Percentiles rank a stretch among this genome's conserved stretches.
phyloP scores from a whole-genome alignment of 1,139 yeast species.

The Debaryomyces psychrophilus region DNA sequence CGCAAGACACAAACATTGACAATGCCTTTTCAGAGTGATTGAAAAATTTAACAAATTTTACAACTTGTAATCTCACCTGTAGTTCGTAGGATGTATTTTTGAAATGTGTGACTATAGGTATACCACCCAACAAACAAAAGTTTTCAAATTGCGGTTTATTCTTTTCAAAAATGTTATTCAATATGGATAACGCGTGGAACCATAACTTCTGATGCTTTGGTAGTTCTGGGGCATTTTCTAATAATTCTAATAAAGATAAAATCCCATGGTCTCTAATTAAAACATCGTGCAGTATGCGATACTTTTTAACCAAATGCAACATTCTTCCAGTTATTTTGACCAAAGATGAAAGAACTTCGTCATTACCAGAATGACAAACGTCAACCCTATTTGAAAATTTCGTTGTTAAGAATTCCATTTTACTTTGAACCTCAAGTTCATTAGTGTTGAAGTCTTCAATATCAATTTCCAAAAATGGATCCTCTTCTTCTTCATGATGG shows the following conservation, averaged over 20 bases:
- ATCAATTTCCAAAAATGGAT: conserved; percentile 46
- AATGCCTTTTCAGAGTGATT: conserved; percentile 43
- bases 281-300: conserved; percentile 45
- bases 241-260: conserved; percentile 49
- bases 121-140: conserved; percentile 60
- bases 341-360: conserved; percentile 34
- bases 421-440: conserved; percentile 46
- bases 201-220: conserved; percentile 40
- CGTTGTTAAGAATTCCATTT: conserved; percentile 44
- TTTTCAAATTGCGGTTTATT: conserved; percentile 47
- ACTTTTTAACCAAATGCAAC: conserved; percentile 45
- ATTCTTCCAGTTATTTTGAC: conserved; percentile 45
- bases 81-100: conserved; percentile 38
- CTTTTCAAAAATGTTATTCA: conserved; percentile 42
- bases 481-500: conserved; percentile 29
- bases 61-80: conserved; percentile 48
- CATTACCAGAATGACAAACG: conserved; percentile 33
- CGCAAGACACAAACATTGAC: conserved; percentile 57
- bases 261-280: conserved; percentile 55
- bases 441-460: conserved; percentile 47
- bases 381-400: conserved; percentile 41
- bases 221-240: conserved; percentile 43
- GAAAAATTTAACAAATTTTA: conserved; percentile 44
- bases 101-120: conserved; percentile 53
- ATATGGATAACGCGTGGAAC: conserved; percentile 43